Percentiles rank a stretch among this genome's conserved stretches.
Conservation (phyloP, 805 yeast genomes). For the Ogataea saltuana region DNA sequence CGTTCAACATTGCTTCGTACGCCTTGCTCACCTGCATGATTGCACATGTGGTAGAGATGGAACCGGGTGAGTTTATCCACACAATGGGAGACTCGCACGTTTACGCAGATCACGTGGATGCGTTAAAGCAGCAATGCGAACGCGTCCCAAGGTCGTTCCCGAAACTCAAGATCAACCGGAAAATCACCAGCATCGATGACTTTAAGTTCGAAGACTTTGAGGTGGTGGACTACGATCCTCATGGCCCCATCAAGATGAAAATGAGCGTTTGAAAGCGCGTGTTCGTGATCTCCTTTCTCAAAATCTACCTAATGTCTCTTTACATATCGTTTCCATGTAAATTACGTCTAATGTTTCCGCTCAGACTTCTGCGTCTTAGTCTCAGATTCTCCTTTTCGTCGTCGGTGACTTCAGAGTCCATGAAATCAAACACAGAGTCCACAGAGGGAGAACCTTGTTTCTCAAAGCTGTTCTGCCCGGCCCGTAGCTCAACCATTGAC, state of each 20-base stretch:
- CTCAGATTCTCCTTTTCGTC: constrained; percentile 19
- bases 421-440: constrained; percentile 22
- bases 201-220: constrained; percentile 88
- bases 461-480: constrained; percentile 2
- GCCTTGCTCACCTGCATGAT: constrained; percentile 92
- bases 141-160: constrained; percentile 85
- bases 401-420: constrained; percentile 11
- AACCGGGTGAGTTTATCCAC: constrained; percentile 93
- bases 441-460: constrained; percentile 5
- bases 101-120: constrained; percentile 89
- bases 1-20: constrained; percentile 96
- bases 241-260: constrained; percentile 85
- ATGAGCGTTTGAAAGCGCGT: constrained; percentile 75
- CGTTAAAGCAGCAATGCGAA: constrained; percentile 73
- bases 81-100: constrained; percentile 98
- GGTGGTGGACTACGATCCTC: constrained; percentile 76
- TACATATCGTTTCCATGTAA: constrained; percentile 5
- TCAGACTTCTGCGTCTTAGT: constrained; percentile 16
- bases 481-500: constrained; percentile 9
- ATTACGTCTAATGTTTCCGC: constrained; percentile 9
- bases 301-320: background rate
- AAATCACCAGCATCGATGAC: constrained; percentile 76
- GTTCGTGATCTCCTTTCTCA: constrained; percentile 3
- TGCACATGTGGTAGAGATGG: constrained; percentile 93
- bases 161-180: constrained; percentile 65